Base-by-base conservation (phyloP, 2,329 filamentous ascomycete genomes). In the Aspergillus sp. region DNA sequence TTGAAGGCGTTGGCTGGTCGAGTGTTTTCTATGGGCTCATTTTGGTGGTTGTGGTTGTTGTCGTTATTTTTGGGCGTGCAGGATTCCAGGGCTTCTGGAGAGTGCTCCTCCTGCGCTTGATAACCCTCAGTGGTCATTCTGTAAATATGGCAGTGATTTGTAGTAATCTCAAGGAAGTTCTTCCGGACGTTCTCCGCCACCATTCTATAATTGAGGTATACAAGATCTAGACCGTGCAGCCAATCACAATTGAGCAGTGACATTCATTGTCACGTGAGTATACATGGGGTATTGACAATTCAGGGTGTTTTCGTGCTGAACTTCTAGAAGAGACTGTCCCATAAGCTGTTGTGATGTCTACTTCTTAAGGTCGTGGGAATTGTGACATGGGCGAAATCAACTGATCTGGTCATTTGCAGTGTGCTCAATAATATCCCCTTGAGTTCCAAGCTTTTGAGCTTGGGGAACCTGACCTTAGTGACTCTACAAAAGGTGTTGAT, bases 1-100 rank as follows among this genome's bases (percentile, higher is more conserved):
- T 56, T 30, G 26, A 57, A 57, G 3, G 52, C 54, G 32, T 54
- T 56, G n/a, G n/a, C 26, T 36, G 34, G 34, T n/a, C 10, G 34
- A 1, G n/a, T 5, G 2, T n/a, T 5, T n/a, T 36, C 34, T 7
- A 7, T 19, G 19, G 2, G 19, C 19, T 19, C 19, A 19, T 19
- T 19, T 19, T 19, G 34, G 26, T n/a, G 8, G 34, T 36, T 7
- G 26, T 35, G 33, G 4, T 36, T 19, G 6, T 36, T 36, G 19
- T 27, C 28, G 26, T 10, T 44, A 28, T 44, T 32, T 28, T 44
- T 44, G 29, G 32, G 7, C 7, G 12, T 44, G 42, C 30, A 35
- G 19, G 42, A 19, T 38, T 35, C 33, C n/a, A 19, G 32, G 10
- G 19, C 42, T 8, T 43, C 26, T 43, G 7, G n/a, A 7, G 12